Percentiles rank a stretch among this genome's conserved stretches.
Evolutionary conservation across 2,329 filamentous ascomycete genomes (phyloP).

Genomic region (Aspergillus sp.): DNA sequence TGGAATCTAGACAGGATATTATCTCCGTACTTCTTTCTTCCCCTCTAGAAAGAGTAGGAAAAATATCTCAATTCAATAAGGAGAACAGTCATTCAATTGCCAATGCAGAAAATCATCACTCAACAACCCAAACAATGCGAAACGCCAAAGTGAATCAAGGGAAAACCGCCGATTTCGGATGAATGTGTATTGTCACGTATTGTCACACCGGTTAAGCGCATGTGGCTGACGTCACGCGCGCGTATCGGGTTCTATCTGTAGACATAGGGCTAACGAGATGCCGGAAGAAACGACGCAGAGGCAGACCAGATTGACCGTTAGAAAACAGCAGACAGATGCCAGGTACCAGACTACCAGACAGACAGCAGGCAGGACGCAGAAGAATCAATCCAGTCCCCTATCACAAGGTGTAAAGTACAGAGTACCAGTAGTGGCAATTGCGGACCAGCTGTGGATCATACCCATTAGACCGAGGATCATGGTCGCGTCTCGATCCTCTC

Average conservation of each 20-base stretch:
- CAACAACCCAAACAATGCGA: background rate
- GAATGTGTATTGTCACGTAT: conserved; percentile 9
- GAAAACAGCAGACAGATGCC: background rate
- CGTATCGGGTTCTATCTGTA: background rate
- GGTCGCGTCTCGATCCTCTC: conserved; percentile 27
- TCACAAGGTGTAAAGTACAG: too few relatives aligned
- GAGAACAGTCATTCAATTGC: too few relatives aligned
- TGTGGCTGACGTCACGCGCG: conserved; percentile 10
- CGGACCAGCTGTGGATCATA: background rate
- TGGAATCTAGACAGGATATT: background rate
- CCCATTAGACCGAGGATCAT: conserved; percentile 35
- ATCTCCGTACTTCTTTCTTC: background rate
- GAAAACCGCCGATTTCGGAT: background rate
- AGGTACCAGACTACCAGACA: background rate
- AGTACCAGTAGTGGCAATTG: background rate
- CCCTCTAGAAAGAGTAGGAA: too few relatives aligned
- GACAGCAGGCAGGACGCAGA: background rate
- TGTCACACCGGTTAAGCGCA: conserved; percentile 5
- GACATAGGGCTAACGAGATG: background rate
- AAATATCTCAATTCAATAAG: too few relatives aligned
- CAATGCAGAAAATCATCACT: background rate
- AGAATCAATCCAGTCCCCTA: too few relatives aligned
- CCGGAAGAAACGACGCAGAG: background rate
- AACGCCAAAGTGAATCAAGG: background rate
- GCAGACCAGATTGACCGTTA: background rate